A percentile compares a stretch with the other conserved stretches of the same genome.
phyloP scores from a whole-genome alignment of 73 alveolate genomes.

The Loxodes magnus region DNA sequence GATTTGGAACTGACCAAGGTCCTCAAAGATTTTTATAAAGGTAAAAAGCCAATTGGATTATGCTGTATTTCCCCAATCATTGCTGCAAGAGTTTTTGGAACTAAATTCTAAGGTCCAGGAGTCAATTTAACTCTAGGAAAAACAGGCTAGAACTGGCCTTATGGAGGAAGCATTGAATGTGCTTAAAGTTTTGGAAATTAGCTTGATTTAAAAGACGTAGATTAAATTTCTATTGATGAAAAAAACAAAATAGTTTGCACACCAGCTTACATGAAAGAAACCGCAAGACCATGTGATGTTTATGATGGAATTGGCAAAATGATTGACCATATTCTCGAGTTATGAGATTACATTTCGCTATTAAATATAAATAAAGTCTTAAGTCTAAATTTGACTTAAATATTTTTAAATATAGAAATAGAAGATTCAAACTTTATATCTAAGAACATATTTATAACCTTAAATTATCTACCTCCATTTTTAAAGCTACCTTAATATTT shows the following conservation, averaged over 20 bases:
- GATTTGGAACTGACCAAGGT: conserved; percentile 27
- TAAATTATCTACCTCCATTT: too few relatives aligned
- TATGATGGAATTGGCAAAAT: conserved; percentile 22
- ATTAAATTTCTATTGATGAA: conserved; percentile 21
- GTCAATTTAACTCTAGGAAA: conserved; percentile 29
- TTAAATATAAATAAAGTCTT: too few relatives aligned
- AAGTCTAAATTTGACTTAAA: too few relatives aligned
- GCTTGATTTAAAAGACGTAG: conserved; percentile 15
- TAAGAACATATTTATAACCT: too few relatives aligned
- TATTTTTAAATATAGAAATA: too few relatives aligned
- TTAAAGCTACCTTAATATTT: too few relatives aligned
- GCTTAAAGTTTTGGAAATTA: conserved; percentile 40
- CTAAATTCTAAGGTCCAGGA: conserved; percentile 19
- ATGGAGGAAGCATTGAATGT: conserved; percentile 32
- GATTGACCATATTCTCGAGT: conserved; percentile 19
- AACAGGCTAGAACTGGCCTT: conserved; percentile 37
- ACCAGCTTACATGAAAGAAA: conserved; percentile 50
- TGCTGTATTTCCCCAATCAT: conserved; percentile 44
- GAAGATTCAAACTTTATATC: too few relatives aligned
- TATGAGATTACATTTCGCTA: too few relatives aligned
- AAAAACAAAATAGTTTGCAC: conserved; percentile 22
- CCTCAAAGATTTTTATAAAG: conserved; percentile 18
- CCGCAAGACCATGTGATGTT: conserved; percentile 37
- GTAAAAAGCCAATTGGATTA: conserved; percentile 34
- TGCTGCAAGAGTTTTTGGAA: conserved; percentile 41